Evolutionary conservation across 2,329 filamentous ascomycete species (phyloP), one percentile per base, ranked within the genome.

Genomic region (Aspergillus ibericus): DNA sequence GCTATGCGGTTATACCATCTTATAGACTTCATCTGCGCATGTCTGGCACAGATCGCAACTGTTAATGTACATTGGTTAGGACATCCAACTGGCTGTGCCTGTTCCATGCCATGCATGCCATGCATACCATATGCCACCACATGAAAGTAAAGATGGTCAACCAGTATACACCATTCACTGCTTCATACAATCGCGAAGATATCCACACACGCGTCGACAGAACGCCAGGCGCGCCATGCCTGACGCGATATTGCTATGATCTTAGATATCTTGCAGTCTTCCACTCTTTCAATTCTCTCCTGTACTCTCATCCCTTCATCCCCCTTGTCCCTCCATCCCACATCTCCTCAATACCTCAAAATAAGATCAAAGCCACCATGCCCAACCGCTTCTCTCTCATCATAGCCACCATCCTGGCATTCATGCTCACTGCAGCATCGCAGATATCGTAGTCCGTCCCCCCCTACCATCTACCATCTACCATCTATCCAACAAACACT

Each of bases 361-460:
- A 27, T 10, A 3, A 8, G 7, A 40, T 1, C 35, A 9, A 27
- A 27, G 13, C 22, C 35, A 53, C 18, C 16, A 18, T 46, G 27
- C n/a, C 22, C 18, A 38, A 6, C 9, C 16, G 29, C 8, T 18
- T 42, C 51, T 8, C 34, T 46, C 42, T 59, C 7, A 6, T 25
- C 20, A n/a, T 60, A n/a, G 12, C 16, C 36, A 15, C 20, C 29
- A 15, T 53, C 12, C 35, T 56, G 22, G 35, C 36, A 1, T 22
- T 36, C 13, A n/a, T 54, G 10, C 34, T 55, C 8, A 35, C 27
- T 47, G 29, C 29, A 40, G 15, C 9, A 9, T 59, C 53, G 18
- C 64, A 64, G 42, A 59, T 60, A 8, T 20, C 34, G 46, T 61
- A 60, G 62, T 64, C 59, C 40, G 54, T 16, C n/a, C 38, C 36